phyloP scores from a whole-genome alignment of 176 grass and related monocot genomes.

The Typha latifolia region DNA sequence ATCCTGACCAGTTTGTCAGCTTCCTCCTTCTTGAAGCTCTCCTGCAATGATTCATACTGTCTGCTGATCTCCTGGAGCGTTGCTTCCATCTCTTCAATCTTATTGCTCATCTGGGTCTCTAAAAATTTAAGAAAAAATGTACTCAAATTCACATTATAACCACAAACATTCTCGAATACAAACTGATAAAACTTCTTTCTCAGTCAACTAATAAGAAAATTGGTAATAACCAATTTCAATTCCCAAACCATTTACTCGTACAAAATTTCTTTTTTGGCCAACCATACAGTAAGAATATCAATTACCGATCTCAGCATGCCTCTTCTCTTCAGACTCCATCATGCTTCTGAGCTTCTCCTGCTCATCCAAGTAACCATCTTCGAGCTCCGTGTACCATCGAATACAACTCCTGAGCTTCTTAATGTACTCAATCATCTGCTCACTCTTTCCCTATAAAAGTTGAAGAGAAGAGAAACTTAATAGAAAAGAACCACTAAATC shows the following conservation, averaged over 20 bases:
- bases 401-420: constrained; percentile 73
- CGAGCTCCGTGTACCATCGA: constrained; percentile 52
- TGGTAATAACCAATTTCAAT: not conserved
- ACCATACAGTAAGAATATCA: not conserved
- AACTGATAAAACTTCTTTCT: not conserved
- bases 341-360: constrained; percentile 45
- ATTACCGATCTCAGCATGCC: constrained; percentile 60
- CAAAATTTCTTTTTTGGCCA: not conserved
- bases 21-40: constrained; percentile 52
- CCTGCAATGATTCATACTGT: constrained; percentile 35
- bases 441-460: constrained; percentile 43
- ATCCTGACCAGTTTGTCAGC: constrained; percentile 43
- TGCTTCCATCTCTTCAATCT: constrained; percentile 36
- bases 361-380: constrained; percentile 57
- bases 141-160: not conserved
- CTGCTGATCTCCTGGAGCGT: constrained; percentile 31
- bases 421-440: constrained; percentile 85
- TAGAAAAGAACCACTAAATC: not conserved
- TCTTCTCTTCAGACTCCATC: constrained; percentile 42
- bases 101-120: constrained; percentile 50
- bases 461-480: not conserved
- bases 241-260: not conserved
- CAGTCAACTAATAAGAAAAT: not conserved
- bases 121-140: not conserved
- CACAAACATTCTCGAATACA: not conserved